Conservation (phyloP, 2,329 filamentous ascomycete genomes). For the Ophiostoma novo-ulmi region DNA sequence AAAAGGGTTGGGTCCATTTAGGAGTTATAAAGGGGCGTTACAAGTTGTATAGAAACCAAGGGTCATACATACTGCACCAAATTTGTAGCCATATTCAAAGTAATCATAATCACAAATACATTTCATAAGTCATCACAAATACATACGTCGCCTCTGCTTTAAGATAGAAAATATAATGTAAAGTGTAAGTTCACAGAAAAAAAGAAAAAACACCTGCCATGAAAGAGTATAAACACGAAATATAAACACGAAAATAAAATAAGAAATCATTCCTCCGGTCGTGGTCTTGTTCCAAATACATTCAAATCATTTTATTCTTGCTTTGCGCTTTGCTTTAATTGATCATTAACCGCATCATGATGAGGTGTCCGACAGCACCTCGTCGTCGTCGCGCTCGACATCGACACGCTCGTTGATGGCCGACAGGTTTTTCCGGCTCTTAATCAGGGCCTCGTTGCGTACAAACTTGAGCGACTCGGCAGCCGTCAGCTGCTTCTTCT, state of each 20-base stretch:
- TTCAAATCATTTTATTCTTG: neutral
- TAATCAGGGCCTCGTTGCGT: constrained; percentile 33
- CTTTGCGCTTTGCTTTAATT: neutral
- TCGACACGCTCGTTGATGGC: constrained; percentile 31
- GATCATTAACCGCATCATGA: neutral
- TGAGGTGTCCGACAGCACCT: neutral
- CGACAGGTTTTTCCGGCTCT: constrained; percentile 33
- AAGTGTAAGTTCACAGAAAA: neutral
- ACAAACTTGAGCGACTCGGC: constrained; percentile 41
- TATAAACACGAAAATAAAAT: constrained; percentile 4
- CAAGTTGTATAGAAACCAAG: neutral
- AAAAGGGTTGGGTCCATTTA: neutral
- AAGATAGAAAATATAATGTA: neutral
- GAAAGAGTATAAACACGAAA: constrained; percentile 17
- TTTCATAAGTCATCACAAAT: neutral
- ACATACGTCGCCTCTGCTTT: neutral
- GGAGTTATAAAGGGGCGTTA: neutral
- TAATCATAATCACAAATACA: neutral
- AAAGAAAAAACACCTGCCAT: constrained; percentile 12
- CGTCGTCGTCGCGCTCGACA: neutral
- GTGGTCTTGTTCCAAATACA: neutral
- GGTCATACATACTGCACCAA: neutral
- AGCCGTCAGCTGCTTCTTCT: constrained; percentile 40
- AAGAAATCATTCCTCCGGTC: neutral
- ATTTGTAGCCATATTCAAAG: neutral